Conservation (phyloP, 495 filamentous ascomycete species). For the Hyaloscypha variabilis region DNA sequence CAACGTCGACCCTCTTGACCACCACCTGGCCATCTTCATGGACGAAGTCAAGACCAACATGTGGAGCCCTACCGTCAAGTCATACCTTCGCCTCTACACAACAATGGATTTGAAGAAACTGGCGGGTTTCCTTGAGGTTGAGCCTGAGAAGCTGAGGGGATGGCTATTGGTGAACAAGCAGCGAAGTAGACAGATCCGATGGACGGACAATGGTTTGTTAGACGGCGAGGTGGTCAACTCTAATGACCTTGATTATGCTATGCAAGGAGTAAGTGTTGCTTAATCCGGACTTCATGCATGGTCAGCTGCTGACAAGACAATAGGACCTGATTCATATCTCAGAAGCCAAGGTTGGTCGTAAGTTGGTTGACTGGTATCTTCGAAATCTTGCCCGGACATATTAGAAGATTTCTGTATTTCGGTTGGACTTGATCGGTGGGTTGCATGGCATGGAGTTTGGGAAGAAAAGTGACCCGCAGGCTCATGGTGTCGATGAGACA, state of each 20-base stretch:
- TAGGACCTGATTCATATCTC: conserved; percentile 96
- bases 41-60: conserved; percentile 98
- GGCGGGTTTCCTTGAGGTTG: conserved; percentile 92
- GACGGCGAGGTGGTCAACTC: conserved; percentile 91
- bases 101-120: conserved; percentile 99
- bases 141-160: conserved; percentile 86
- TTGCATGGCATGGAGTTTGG: conserved; percentile 28
- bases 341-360: conserved; percentile 95
- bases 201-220: conserved; percentile 85
- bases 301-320: conserved; percentile 1
- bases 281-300: not conserved
- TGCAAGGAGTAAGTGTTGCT: conserved; percentile 73
- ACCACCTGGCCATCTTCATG: conserved; percentile 98
- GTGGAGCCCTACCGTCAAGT: conserved; percentile 91
- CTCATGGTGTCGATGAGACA: conserved; percentile 5
- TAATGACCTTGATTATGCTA: conserved; percentile 93
- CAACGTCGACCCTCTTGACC: conserved; percentile 96
- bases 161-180: conserved; percentile 98
- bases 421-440: conserved; percentile 18
- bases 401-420: conserved; percentile 40
- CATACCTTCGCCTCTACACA: conserved; percentile 98
- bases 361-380: conserved; percentile 98
- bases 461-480: not conserved
- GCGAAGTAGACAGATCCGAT: conserved; percentile 92
- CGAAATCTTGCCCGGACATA: conserved; percentile 95